These are phyloP conservation scores for Saccharomyces hybrid DNA, from an alignment of 1,139 yeast genomes.

Conservation along the genomic window DNA sequence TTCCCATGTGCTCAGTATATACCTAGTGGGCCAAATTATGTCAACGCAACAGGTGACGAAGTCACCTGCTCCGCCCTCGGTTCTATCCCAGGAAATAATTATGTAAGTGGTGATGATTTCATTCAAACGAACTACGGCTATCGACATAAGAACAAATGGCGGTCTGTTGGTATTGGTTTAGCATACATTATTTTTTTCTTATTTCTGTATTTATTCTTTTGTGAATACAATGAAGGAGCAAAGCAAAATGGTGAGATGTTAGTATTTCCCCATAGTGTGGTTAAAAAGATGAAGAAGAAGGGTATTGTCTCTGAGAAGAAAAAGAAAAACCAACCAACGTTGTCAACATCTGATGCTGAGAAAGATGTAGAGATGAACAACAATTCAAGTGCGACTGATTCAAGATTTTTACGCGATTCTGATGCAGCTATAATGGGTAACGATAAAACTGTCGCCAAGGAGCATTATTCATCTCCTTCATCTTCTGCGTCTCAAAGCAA, in stretches of 20 bases:
- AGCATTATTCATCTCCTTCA: background rate
- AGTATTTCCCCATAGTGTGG: slow-evolving; percentile 44
- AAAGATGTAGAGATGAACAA: slow-evolving; percentile 11
- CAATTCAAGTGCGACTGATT: slow-evolving; percentile 14
- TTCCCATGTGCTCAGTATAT: slow-evolving; percentile 36
- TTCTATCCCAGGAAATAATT: slow-evolving; percentile 30
- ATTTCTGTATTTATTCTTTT: slow-evolving; percentile 43
- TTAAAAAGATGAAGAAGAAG: slow-evolving; percentile 30
- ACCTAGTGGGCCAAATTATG: slow-evolving; percentile 34
- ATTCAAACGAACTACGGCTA: slow-evolving; percentile 36
- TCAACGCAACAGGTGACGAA: slow-evolving; percentile 31
- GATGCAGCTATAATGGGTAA: background rate
- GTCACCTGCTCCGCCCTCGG: slow-evolving; percentile 41
- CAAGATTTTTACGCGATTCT: slow-evolving; percentile 5
- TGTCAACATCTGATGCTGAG: slow-evolving; percentile 13
- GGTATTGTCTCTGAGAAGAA: slow-evolving; percentile 5
- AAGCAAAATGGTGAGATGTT: slow-evolving; percentile 68
- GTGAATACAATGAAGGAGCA: slow-evolving; percentile 54
- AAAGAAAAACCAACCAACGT: slow-evolving; percentile 6
- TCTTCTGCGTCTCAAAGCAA: background rate
- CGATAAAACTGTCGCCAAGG: background rate
- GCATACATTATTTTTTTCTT: slow-evolving; percentile 52
- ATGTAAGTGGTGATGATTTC: slow-evolving; percentile 37
- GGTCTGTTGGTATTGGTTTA: slow-evolving; percentile 58
- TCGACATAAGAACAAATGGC: slow-evolving; percentile 52